Evolutionary conservation across 768 basidiomycete genomes (phyloP).

Genomic region (Calocybe indica): DNA sequence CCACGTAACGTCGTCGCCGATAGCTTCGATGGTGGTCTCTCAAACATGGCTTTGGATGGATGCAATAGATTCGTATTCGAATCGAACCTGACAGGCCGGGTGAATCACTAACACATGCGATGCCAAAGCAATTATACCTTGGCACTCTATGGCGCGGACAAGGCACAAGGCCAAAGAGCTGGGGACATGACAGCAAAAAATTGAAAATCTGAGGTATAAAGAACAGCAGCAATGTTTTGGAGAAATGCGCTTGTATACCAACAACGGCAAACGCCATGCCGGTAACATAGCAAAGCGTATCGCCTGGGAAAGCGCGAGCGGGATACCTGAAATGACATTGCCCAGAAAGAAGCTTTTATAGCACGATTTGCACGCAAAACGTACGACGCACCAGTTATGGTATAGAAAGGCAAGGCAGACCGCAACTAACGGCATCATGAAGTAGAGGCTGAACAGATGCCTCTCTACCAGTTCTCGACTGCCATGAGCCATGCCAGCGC

Average conservation of each 20-base stretch:
- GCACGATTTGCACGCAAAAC: neutral
- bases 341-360: neutral
- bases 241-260: constrained; percentile 95
- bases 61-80: constrained; percentile 66
- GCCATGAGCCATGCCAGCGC: constrained; percentile 80
- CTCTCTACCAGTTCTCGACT: constrained; percentile 84
- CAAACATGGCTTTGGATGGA: constrained; percentile 66
- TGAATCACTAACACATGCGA: neutral
- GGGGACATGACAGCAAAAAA: constrained; percentile 90
- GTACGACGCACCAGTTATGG: constrained; percentile 81
- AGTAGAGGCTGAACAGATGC: constrained; percentile 94
- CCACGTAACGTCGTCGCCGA: constrained; percentile 51
- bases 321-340: constrained; percentile 68
- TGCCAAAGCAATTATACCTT: constrained; percentile 40
- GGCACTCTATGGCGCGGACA: constrained; percentile 95
- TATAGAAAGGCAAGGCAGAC: constrained; percentile 88
- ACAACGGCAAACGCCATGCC: constrained; percentile 99
- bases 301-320: constrained; percentile 90
- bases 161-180: constrained; percentile 88
- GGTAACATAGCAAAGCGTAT: constrained; percentile 95
- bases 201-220: constrained; percentile 99
- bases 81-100: constrained; percentile 54
- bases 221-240: constrained; percentile 93
- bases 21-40: constrained; percentile 47
- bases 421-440: constrained; percentile 92